Base-by-base conservation (phyloP, 1,284 basidiomycete species). In the Apiotrichum montevideense region DNA sequence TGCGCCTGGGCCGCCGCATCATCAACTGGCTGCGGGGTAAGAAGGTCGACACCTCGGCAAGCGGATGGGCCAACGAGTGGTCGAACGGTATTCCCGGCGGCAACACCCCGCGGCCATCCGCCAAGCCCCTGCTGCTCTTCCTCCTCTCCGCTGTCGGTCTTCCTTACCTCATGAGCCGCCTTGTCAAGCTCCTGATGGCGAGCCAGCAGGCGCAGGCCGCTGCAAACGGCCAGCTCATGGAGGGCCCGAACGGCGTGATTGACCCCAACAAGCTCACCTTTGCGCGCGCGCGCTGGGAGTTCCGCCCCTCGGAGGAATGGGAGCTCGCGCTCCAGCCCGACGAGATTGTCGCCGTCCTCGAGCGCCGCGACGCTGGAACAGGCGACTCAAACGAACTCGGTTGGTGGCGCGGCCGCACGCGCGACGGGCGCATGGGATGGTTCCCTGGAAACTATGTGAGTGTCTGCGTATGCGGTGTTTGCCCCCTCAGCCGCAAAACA, bases 351-450 rank as follows among this genome's bases (percentile, higher is more conserved):
- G 96, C 96, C 2, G 86, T 99, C 50, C 84, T 95, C 76, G 89
- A 84, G 49, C 89, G 87, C 72, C 76, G 87, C 59, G 87, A 90
- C 66, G 85, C 88, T 63, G 83, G 85, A 4, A 85, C 88, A 65
- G 86, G 87, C n/a, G 78, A 87, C 55, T 65, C 83, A 41, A 86
- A 86, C 50, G 83, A 87, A 57, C 83, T 82, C 13, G 91, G 93
- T 49, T 99, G 96, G 95, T 98, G 94, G 93, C 87, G 87, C 72
- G 95, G 95, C 0, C 80, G 95, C 51, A 95, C 90, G 59, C 82
- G 95, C 57, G 94, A 98, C 66, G 96, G 95, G 0, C 82, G 87
- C 61, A 87, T 91, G 65, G 95, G 95, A 0, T 99, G 93, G 93
- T 97, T 99, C 83, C 95, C 95, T 1, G 84, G 82, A 63, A 94